Conservation (phyloP, 2,329 filamentous ascomycete genomes). For the Phoma herbarum region DNA sequence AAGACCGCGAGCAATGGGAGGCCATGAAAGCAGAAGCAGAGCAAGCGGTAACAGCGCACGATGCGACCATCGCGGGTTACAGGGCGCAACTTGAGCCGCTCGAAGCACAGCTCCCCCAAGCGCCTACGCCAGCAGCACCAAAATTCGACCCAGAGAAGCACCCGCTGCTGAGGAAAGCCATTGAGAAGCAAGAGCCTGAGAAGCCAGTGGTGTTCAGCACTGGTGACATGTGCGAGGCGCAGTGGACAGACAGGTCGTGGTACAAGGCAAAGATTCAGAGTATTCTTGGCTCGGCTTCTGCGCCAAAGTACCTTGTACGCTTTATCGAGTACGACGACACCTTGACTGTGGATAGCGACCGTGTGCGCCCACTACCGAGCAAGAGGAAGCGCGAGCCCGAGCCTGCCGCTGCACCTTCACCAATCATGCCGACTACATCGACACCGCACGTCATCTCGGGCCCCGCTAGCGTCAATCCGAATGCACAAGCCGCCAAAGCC, state of each 20-base stretch:
- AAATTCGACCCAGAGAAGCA: constrained; percentile 86
- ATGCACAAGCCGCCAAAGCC: constrained; percentile 70
- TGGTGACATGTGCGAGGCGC: constrained; percentile 89
- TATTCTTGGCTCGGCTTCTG: constrained; percentile 89
- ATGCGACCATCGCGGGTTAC: constrained; percentile 73
- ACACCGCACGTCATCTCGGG: constrained; percentile 68
- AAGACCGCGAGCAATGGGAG: constrained; percentile 80
- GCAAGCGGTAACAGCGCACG: constrained; percentile 79
- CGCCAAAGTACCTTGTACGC: constrained; percentile 91
- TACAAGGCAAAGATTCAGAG: constrained; percentile 93
- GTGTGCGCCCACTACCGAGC: constrained; percentile 44
- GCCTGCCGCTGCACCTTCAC: constrained; percentile 65
- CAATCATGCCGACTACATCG: constrained; percentile 50
- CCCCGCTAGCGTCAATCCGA: constrained; percentile 71
- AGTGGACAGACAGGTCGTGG: constrained; percentile 90
- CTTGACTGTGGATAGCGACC: constrained; percentile 69
- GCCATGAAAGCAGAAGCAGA: constrained; percentile 85
- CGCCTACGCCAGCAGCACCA: constrained; percentile 38
- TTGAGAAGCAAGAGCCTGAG: constrained; percentile 50
- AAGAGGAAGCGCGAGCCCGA: constrained; percentile 83
- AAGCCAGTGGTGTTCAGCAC: constrained; percentile 73
- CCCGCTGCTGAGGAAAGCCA: constrained; percentile 69
- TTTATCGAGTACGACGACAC: constrained; percentile 96
- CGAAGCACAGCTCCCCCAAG: constrained; percentile 59
- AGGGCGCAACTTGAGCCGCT: constrained; percentile 72